phyloP scores from a whole-genome alignment of 345 rosid species.

The Pseudoturritis turrita region DNA sequence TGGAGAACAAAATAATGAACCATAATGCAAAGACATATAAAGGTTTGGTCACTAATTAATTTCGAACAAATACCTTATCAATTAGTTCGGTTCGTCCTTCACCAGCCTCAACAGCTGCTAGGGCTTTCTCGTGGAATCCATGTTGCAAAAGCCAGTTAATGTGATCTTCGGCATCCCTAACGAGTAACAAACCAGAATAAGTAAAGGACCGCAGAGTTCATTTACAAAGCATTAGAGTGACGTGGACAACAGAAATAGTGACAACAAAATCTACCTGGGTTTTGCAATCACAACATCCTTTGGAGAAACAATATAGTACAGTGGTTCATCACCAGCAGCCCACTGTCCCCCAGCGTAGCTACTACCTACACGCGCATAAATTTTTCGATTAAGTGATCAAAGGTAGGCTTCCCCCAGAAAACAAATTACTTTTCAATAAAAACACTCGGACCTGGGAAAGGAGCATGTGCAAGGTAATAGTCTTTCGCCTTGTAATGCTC shows the following conservation, averaged over 20 bases:
- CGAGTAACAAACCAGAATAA: constrained; percentile 19
- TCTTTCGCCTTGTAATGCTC: constrained; percentile 98
- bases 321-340: constrained; percentile 99
- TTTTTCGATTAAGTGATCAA: constrained; percentile 14
- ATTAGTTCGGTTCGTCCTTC: constrained; percentile 90
- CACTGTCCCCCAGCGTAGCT: constrained; percentile 99
- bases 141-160: constrained; percentile 98
- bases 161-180: constrained; percentile 98
- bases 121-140: constrained; percentile 96
- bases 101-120: constrained; percentile 96
- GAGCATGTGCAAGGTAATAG: constrained; percentile 95
- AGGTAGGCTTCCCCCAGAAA: constrained; percentile 8
- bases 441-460: constrained; percentile 83
- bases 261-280: constrained; percentile 63
- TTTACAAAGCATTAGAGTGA: constrained; percentile 6
- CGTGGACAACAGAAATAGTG: constrained; percentile 5
- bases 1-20: not conserved
- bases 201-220: not conserved
- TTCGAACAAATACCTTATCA: constrained; percentile 67
- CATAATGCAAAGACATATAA: not conserved
- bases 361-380: constrained; percentile 60
- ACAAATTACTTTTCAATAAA: constrained; percentile 12
- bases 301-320: constrained; percentile 90
- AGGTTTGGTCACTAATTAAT: not conserved
- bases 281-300: constrained; percentile 99